Conservation (phyloP, 169 alveolate species). For the Toxoplasma gondii region DNA sequence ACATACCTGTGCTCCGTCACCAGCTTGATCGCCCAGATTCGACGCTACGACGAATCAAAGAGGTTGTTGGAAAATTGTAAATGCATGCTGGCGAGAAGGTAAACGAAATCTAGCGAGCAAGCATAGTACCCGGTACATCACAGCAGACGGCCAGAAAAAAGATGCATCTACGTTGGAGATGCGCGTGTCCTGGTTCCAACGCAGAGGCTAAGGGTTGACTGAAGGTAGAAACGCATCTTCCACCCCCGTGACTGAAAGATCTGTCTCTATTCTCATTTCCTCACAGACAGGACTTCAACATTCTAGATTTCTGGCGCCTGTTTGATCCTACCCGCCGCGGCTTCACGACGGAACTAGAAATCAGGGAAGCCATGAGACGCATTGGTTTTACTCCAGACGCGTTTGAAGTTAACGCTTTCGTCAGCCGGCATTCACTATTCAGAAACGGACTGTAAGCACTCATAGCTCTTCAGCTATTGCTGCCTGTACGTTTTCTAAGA, state of each 20-base stretch:
- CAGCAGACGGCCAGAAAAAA: no score
- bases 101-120: not conserved
- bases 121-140: not conserved
- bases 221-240: no score
- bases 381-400: not conserved
- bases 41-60: not conserved
- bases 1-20: not conserved
- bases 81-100: constrained; percentile 5
- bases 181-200: no score
- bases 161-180: no score
- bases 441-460: not conserved
- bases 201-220: no score
- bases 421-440: not conserved
- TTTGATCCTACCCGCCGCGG: constrained; percentile 67
- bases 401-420: not conserved
- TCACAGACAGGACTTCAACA: constrained; percentile 51
- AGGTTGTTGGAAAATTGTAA: not conserved
- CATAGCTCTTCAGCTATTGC: no score
- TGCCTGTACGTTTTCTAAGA: no score
- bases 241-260: no score
- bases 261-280: not conserved
- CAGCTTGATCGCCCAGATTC: not conserved
- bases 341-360: constrained; percentile 53
- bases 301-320: constrained; percentile 63
- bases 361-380: constrained; percentile 50